A percentile compares a stretch with the other conserved stretches of the same genome.
Evolutionary conservation across 2,329 filamentous ascomycete species (phyloP).

Genomic region (Fusarium succisae): DNA sequence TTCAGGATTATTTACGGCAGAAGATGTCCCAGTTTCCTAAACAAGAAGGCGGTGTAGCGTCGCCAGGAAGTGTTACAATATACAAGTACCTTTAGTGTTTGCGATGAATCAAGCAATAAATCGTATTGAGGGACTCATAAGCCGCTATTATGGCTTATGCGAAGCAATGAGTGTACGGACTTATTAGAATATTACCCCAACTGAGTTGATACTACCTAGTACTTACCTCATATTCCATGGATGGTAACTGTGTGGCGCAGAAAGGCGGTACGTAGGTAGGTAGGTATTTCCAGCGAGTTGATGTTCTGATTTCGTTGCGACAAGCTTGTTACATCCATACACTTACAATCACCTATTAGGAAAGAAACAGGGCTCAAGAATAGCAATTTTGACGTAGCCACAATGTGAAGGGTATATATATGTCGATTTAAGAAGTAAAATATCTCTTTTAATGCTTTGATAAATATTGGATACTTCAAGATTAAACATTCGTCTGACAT

Average conservation of each 20-base stretch:
- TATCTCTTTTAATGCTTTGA: neutral
- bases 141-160: neutral
- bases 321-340: neutral
- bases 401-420: neutral
- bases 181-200: neutral
- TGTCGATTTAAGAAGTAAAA: neutral
- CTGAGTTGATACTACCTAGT: neutral
- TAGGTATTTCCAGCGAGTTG: neutral
- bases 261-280: no score
- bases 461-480: neutral
- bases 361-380: neutral
- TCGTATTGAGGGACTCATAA: neutral
- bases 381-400: neutral
- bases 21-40: neutral
- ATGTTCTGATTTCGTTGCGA: neutral
- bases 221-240: neutral
- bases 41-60: conserved; percentile 21
- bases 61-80: neutral
- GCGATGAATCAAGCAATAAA: neutral
- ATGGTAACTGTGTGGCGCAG: neutral
- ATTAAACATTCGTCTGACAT: neutral
- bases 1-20: conserved; percentile 27
- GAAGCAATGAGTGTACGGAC: neutral
- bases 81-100: neutral
- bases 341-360: neutral